Evolutionary conservation across 1,284 basidiomycete genomes (phyloP).

Genomic region (Heterobasidion irregulare): DNA sequence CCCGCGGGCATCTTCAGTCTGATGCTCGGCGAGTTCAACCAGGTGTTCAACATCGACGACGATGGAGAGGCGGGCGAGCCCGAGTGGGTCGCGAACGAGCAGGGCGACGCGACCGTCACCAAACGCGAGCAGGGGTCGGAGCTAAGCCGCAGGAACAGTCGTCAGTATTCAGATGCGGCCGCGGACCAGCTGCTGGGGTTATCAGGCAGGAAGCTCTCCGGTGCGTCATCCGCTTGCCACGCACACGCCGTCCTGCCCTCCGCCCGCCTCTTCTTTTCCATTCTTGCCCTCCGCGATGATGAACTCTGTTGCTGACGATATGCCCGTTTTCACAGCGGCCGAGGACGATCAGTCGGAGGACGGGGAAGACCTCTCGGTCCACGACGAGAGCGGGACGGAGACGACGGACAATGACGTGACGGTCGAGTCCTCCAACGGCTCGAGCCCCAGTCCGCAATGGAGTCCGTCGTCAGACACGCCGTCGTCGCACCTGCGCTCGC

Average conservation of each 20-base stretch:
- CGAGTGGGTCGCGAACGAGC: slow-evolving; percentile 15
- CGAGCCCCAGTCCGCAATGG: slow-evolving; percentile 1
- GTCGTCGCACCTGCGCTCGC: slow-evolving; percentile 25
- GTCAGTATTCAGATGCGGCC: slow-evolving; percentile 70
- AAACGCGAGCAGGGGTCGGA: slow-evolving; percentile 24
- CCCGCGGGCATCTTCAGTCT: slow-evolving; percentile 92
- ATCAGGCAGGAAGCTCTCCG: slow-evolving; percentile 51
- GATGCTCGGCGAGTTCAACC: slow-evolving; percentile 87
- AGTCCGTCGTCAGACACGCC: slow-evolving; percentile 1
- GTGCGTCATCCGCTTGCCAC: slow-evolving; percentile 29
- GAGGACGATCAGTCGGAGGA: slow-evolving; percentile 64
- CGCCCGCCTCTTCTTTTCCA: background rate
- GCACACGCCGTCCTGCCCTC: background rate
- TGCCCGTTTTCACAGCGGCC: slow-evolving; percentile 24
- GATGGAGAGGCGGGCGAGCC: slow-evolving; percentile 25
- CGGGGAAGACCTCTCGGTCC: slow-evolving; percentile 53
- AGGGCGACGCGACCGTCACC: slow-evolving; percentile 21
- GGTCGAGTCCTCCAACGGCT: slow-evolving; percentile 28
- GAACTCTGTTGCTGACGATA: background rate
- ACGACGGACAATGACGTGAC: slow-evolving; percentile 39
- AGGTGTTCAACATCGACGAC: slow-evolving; percentile 73
- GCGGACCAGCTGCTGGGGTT: slow-evolving; percentile 73
- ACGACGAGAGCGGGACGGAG: slow-evolving; percentile 69
- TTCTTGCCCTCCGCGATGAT: background rate
- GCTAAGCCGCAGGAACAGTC: slow-evolving; percentile 58